phyloP scores from a whole-genome alignment of 163 green algal species.

The Prototheca wickerhamii region DNA sequence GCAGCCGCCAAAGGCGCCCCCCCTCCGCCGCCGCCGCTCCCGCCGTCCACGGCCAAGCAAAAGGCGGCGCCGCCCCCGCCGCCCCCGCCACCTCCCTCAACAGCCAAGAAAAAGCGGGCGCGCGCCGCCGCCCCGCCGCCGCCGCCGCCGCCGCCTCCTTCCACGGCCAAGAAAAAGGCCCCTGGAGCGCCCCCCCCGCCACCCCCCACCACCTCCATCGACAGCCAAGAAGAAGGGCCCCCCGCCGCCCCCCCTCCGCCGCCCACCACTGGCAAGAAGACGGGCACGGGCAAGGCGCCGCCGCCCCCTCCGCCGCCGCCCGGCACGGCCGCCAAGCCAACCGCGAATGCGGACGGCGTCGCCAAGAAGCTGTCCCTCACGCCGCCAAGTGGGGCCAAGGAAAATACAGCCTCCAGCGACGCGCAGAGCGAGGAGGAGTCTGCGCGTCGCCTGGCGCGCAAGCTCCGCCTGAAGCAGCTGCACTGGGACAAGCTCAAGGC shows the following conservation, averaged over 20 bases:
- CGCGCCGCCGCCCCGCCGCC: slow-evolving; percentile 16
- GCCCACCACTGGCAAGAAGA: slow-evolving; percentile 12
- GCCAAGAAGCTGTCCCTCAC: background rate
- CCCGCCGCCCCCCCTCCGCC: slow-evolving; percentile 5
- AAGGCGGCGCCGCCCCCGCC: slow-evolving; percentile 3
- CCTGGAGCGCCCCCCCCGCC: slow-evolving; percentile 16
- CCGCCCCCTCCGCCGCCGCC: slow-evolving; percentile 2
- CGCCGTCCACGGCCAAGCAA: slow-evolving; percentile 8
- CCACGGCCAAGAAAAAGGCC: background rate
- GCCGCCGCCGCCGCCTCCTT: slow-evolving; percentile 15
- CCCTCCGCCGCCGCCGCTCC: slow-evolving; percentile 27
- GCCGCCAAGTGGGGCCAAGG: slow-evolving; percentile 14
- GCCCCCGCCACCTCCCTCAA: slow-evolving; percentile 10
- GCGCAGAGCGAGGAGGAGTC: background rate
- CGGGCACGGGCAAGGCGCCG: background rate
- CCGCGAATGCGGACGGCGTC: background rate
- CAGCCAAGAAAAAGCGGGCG: background rate
- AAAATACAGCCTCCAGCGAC: background rate
- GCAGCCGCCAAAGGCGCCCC: slow-evolving; percentile 9
- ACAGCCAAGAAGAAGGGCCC: background rate
- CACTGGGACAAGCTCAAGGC: slow-evolving; percentile 69
- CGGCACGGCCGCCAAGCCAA: slow-evolving; percentile 11
- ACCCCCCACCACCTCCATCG: background rate
- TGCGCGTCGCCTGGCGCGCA: no score
- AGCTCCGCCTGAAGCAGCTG: slow-evolving; percentile 57